Evolutionary conservation across 768 basidiomycete species (phyloP).

Genomic region (Pleurotus giganteus): DNA sequence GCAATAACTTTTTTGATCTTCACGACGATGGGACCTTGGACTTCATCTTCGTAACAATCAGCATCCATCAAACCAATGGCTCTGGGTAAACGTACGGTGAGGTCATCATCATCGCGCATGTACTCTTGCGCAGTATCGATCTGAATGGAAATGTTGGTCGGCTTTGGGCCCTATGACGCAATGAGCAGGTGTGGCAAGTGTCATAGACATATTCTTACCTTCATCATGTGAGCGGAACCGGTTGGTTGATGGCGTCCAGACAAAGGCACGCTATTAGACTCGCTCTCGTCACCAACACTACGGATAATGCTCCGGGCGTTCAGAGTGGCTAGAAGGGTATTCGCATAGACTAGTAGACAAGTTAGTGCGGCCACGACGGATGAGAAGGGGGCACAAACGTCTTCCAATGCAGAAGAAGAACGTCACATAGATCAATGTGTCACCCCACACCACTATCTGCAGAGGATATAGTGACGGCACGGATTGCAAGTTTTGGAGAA

Average conservation of each 20-base stretch:
- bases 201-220: conserved; percentile 10
- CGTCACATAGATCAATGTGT: conserved; percentile 53
- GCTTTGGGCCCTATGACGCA: conserved; percentile 19
- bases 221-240: not conserved
- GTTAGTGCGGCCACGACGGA: not conserved
- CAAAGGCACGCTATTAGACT: conserved; percentile 42
- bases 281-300: conserved; percentile 40
- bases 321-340: conserved; percentile 58
- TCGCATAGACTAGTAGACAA: conserved; percentile 50
- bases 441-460: conserved; percentile 45
- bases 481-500: conserved; percentile 7
- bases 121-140: conserved; percentile 61
- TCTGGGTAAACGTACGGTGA: conserved; percentile 4
- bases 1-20: too few relatives aligned
- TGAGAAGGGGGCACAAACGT: conserved; percentile 18
- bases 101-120: conserved; percentile 29
- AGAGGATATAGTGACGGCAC: conserved; percentile 4
- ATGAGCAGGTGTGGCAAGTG: not conserved
- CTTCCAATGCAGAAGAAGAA: conserved; percentile 63
- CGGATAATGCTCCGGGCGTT: conserved; percentile 50
- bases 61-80: too few relatives aligned
- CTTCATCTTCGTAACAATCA: too few relatives aligned
- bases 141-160: conserved; percentile 60
- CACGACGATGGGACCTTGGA: too few relatives aligned
- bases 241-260: conserved; percentile 24